These are phyloP conservation scores for Heteromeles arbutifolia DNA, from an alignment of 306 rosid species.

Conservation along the genomic window DNA sequence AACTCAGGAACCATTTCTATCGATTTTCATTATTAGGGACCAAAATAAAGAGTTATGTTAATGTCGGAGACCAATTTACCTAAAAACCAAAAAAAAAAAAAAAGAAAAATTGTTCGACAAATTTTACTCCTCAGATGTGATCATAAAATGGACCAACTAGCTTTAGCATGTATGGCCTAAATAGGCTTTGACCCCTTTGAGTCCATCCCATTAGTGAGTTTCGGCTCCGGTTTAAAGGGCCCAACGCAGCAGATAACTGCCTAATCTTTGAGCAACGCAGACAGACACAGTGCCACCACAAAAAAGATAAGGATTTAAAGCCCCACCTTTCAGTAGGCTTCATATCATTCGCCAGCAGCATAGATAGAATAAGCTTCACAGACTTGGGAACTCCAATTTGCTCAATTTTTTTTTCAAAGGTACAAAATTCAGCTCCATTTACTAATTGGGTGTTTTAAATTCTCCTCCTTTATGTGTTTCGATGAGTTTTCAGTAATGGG, in stretches of 20 bases:
- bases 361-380: conserved; percentile 22
- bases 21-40: too few relatives aligned
- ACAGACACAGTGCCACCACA: background rate
- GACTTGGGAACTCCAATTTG: background rate
- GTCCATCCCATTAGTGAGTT: background rate
- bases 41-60: too few relatives aligned
- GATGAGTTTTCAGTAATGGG: conserved; percentile 16
- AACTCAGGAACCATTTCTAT: too few relatives aligned
- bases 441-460: background rate
- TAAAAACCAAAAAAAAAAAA: too few relatives aligned
- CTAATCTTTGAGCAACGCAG: conserved; percentile 13
- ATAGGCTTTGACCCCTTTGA: background rate
- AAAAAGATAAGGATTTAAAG: conserved; percentile 78
- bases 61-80: too few relatives aligned
- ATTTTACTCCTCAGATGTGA: too few relatives aligned
- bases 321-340: conserved; percentile 55
- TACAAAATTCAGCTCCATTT: background rate
- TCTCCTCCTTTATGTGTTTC: conserved; percentile 10
- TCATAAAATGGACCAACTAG: background rate
- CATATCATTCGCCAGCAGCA: conserved; percentile 22
- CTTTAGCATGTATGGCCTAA: background rate
- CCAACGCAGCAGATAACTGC: conserved; percentile 6
- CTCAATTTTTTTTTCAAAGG: conserved; percentile 5
- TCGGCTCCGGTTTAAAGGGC: background rate
- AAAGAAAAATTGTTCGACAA: background rate